Conservation (phyloP, 2,329 filamentous ascomycete genomes). For the Calonectria ilicicola region DNA sequence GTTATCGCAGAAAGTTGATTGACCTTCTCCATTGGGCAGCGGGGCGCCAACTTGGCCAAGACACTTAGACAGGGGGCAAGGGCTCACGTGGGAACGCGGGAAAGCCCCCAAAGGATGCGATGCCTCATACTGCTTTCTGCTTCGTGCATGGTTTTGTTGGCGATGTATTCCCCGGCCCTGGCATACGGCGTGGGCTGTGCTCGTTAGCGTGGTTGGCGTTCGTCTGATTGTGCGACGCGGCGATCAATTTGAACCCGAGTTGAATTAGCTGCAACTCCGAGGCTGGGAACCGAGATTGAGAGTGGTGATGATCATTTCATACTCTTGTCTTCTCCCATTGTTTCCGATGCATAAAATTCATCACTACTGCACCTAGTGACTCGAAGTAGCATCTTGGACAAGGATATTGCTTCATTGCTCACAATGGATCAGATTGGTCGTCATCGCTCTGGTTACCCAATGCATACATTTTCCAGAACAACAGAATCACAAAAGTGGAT, state of each 20-base stretch:
- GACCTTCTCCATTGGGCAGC: neutral
- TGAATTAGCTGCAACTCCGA: neutral
- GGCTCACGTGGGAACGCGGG: neutral
- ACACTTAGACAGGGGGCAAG: neutral
- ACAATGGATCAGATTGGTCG: neutral
- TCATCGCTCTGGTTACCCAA: neutral
- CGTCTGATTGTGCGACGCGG: neutral
- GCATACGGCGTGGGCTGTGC: neutral
- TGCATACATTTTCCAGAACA: constrained; percentile 3
- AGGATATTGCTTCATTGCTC: neutral
- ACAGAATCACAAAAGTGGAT: constrained; percentile 7
- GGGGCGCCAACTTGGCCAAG: constrained; percentile 4
- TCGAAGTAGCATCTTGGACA: neutral
- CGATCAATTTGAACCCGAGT: neutral
- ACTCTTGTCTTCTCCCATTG: neutral
- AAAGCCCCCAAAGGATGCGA: neutral
- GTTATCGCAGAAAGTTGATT: neutral
- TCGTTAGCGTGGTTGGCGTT: neutral
- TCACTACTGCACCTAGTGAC: neutral
- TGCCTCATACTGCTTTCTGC: neutral
- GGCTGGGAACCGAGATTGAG: neutral
- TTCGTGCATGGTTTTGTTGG: neutral
- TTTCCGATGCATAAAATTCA: neutral
- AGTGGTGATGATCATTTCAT: neutral
- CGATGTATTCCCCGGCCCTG: neutral